These are phyloP conservation scores for Venturia nashicola DNA, from an alignment of 2,329 filamentous ascomycete species.

Conservation along the genomic window DNA sequence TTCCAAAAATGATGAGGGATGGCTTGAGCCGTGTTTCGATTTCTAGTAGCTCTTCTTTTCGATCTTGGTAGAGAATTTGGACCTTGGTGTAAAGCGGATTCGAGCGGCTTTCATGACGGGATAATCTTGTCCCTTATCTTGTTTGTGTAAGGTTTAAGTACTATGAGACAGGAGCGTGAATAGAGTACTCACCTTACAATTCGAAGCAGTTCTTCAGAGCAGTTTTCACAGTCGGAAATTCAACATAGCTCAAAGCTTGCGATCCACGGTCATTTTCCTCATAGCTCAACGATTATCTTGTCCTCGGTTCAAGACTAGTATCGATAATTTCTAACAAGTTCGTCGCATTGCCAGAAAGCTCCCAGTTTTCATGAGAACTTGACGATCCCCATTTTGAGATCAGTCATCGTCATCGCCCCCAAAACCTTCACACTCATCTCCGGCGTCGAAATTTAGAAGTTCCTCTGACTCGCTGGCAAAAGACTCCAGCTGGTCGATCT, in stretches of 20 bases:
- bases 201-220: no score
- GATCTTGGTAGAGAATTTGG: not conserved
- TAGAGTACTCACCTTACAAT: no score
- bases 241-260: no score
- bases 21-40: no score
- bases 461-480: not conserved
- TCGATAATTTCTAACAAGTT: not conserved
- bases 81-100: not conserved
- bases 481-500: not conserved
- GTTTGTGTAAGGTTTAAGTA: not conserved
- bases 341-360: not conserved
- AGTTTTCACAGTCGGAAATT: no score
- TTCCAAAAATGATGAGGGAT: not conserved
- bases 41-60: not conserved
- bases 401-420: not conserved
- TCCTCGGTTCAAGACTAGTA: no score
- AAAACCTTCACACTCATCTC: not conserved
- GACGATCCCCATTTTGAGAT: not conserved
- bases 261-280: no score
- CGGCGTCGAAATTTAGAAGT: not conserved
- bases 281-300: no score
- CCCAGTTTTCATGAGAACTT: not conserved
- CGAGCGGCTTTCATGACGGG: not conserved
- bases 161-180: not conserved
- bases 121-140: not conserved